Conservation (phyloP, 257 asterid genomes). For the Ehretia macrophylla region DNA sequence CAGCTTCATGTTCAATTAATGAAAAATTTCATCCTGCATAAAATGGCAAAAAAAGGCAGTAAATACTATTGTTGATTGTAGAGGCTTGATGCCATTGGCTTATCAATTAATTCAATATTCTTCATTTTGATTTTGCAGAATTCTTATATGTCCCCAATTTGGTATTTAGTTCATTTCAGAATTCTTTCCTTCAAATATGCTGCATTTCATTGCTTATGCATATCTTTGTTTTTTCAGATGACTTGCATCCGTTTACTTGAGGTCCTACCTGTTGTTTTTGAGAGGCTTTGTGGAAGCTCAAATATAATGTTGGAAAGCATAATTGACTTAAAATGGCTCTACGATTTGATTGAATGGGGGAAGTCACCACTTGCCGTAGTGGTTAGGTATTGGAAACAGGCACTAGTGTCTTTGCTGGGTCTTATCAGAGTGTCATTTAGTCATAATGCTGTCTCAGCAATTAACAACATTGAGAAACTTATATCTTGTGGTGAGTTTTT, state of each 20-base stretch:
- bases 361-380: conserved; percentile 76
- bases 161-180: background rate
- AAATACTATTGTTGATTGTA: too few species aligned
- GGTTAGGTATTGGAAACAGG: conserved; percentile 85
- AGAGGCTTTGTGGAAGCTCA: conserved; percentile 44
- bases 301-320: conserved; percentile 28
- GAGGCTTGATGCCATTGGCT: too few species aligned
- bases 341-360: conserved; percentile 90
- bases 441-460: conserved; percentile 48
- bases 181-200: background rate
- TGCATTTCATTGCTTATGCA: conserved; percentile 1
- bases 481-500: conserved; percentile 59
- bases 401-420: conserved; percentile 61
- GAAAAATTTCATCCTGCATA: too few species aligned
- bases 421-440: conserved; percentile 55
- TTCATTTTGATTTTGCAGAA: too few species aligned
- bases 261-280: conserved; percentile 65
- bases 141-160: too few species aligned
- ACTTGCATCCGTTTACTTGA: conserved; percentile 85
- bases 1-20: too few species aligned
- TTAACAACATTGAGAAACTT: conserved; percentile 57
- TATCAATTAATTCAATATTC: too few species aligned
- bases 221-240: conserved; percentile 60
- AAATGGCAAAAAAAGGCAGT: too few species aligned
- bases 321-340: conserved; percentile 54